Percentiles rank a stretch among this genome's conserved stretches.
These are phyloP conservation scores for Fusarium domesticum DNA, from an alignment of 2,329 filamentous ascomycete genomes.

Conservation along the genomic window DNA sequence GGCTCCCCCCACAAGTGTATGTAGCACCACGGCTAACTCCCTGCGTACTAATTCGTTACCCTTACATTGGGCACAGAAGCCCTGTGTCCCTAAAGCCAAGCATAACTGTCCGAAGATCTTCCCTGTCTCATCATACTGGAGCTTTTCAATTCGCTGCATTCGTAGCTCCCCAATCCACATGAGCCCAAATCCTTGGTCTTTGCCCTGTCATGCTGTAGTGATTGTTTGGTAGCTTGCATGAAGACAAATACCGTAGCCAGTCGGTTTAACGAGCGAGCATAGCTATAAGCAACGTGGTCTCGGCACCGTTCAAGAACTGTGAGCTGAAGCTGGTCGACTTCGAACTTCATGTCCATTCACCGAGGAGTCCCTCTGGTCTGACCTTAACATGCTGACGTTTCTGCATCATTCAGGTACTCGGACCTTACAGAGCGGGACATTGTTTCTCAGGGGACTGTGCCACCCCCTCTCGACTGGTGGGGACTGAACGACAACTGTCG, in stretches of 20 bases:
- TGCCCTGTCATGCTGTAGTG: slow-evolving; percentile 10
- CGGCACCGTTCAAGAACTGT: too few relatives aligned
- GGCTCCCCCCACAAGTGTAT: too few relatives aligned
- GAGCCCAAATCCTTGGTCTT: slow-evolving; percentile 18
- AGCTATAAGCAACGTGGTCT: too few relatives aligned
- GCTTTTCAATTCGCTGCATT: slow-evolving; percentile 24
- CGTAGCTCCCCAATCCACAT: slow-evolving; percentile 22
- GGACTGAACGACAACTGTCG: too few relatives aligned
- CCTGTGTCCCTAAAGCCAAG: slow-evolving; percentile 25
- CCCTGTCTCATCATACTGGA: slow-evolving; percentile 26
- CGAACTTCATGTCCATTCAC: too few relatives aligned
- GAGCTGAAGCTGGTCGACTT: too few relatives aligned
- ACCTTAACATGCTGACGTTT: too few relatives aligned
- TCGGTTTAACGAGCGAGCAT: too few relatives aligned
- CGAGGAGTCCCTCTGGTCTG: too few relatives aligned
- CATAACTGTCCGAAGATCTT: slow-evolving; percentile 24
- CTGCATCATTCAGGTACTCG: too few relatives aligned
- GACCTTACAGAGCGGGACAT: background rate
- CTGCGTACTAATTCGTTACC: too few relatives aligned
- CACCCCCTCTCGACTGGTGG: background rate
- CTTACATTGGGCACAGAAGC: slow-evolving; percentile 13
- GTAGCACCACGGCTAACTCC: too few relatives aligned
- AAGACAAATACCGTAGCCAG: background rate
- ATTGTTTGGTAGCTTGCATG: slow-evolving; percentile 7
- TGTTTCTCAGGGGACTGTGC: background rate